These are phyloP conservation scores for Euphrasia confusa DNA, from an alignment of 257 asterid genomes.

Conservation along the genomic window DNA sequence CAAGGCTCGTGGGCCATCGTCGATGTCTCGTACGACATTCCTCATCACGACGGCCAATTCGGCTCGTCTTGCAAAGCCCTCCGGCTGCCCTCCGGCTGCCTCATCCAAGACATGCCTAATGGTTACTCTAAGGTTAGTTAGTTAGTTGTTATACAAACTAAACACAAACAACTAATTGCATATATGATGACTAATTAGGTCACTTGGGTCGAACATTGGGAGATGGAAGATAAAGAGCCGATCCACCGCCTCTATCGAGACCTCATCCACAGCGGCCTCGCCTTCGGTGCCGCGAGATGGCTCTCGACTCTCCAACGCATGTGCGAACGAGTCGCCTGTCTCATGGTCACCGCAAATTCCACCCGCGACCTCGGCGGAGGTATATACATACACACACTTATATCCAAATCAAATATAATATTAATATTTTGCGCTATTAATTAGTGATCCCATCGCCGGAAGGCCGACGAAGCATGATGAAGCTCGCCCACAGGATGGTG, in stretches of 20 bases:
- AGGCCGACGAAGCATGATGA: slow-evolving; percentile 92
- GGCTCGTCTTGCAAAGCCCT: slow-evolving; percentile 49
- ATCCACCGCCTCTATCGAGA: slow-evolving; percentile 67
- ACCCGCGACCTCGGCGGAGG: slow-evolving; percentile 76
- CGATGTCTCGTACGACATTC: slow-evolving; percentile 74
- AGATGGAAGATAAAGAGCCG: slow-evolving; percentile 68
- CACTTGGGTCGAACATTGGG: slow-evolving; percentile 93
- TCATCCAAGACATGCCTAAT: slow-evolving; percentile 94
- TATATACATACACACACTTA: neutral
- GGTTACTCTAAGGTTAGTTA: slow-evolving; percentile 82
- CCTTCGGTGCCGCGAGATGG: slow-evolving; percentile 96
- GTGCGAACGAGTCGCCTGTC: slow-evolving; percentile 79
- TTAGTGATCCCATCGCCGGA: slow-evolving; percentile 73
- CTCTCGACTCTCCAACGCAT: slow-evolving; percentile 68
- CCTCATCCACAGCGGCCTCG: slow-evolving; percentile 64
- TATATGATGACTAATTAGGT: slow-evolving; percentile 37
- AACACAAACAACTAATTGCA: too few relatives aligned
- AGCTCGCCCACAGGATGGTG: slow-evolving; percentile 88
- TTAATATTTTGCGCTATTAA: too few relatives aligned
- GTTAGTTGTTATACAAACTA: too few relatives aligned
- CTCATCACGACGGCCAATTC: slow-evolving; percentile 56
- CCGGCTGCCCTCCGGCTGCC: slow-evolving; percentile 88
- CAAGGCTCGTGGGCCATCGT: slow-evolving; percentile 83
- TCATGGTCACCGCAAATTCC: slow-evolving; percentile 57
- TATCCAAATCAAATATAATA: too few relatives aligned